Base-by-base conservation (phyloP, 2,329 filamentous ascomycete genomes). In the Colletotrichum tamarilloi region DNA sequence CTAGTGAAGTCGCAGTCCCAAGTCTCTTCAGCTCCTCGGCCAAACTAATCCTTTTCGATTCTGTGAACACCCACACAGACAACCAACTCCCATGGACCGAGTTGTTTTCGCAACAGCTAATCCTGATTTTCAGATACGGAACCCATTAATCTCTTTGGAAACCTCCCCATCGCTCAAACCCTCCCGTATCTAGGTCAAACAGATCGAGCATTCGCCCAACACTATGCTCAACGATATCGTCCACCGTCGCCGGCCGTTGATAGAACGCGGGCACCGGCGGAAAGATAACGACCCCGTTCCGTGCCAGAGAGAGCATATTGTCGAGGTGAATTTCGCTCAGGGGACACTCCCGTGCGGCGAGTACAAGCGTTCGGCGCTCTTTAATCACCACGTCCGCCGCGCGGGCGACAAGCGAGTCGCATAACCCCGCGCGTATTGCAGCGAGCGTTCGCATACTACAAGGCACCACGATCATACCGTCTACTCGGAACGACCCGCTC, bases 361-460 rank as follows among this genome's bases (percentile, higher is more conserved):
- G 79, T 0, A 86, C 81, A 0, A 87, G 75, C 59, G 77, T 77
- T 19, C 84, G 70, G 1, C 82, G 69, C 74, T 87, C 86, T 74
- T 88, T 88, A 1, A 88, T 76, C 65, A 79, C 83, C 1, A 88
- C 85, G 72, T 85, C 85, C 3, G 85, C 86, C 0, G 85, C 83
- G 0, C 85, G 79, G 0, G 84, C 79, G 46, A 87, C 86, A 11
- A 88, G 74, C 71, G 87, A 85, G 53, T 86, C 83, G 68, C 83
- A 82, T 67, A 82, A 84, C 0, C 85, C 86, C 1, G 78, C 76
- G 24, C 80, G 77, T 2, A 88, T 81, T 0, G 79, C 82, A 0
- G 85, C 83, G 4, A 87, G 79, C 1, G 85, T 87, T 76, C 87
- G 87, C 83, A 87, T 85, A 65, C 82, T 84, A 77, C 86, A 88